Evolutionary conservation across 345 rosid genomes (phyloP).

Genomic region (Kernera saxatilis): DNA sequence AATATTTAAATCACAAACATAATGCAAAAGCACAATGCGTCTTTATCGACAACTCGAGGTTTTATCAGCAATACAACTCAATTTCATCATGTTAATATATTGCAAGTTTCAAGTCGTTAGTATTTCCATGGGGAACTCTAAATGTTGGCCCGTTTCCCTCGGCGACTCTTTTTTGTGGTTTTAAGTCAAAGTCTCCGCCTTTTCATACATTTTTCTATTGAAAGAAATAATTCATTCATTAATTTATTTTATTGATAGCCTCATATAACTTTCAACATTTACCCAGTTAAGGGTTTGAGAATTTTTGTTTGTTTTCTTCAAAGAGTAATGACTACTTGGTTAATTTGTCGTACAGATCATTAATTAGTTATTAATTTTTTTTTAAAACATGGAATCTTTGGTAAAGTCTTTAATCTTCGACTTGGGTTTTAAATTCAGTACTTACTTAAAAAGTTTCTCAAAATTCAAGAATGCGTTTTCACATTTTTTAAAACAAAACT

Average conservation of each 20-base stretch:
- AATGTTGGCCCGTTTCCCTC: not conserved
- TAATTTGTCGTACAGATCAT: not conserved
- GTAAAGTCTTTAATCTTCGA: not conserved
- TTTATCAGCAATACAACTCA: not conserved
- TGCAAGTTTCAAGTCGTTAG: not conserved
- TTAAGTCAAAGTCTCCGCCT: constrained; percentile 21
- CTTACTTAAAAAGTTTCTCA: too few species aligned
- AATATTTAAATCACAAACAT: not conserved
- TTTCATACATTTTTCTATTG: not conserved
- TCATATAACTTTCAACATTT: not conserved
- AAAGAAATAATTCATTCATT: not conserved
- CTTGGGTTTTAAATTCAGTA: not conserved
- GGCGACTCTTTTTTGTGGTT: not conserved
- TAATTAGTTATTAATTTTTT: not conserved
- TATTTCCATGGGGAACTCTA: not conserved
- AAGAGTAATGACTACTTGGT: not conserved
- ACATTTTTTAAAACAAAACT: not conserved
- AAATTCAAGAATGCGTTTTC: not conserved
- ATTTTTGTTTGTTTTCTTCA: not conserved
- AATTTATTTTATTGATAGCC: not conserved
- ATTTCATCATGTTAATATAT: not conserved
- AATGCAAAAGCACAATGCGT: not conserved
- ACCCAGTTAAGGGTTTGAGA: not conserved
- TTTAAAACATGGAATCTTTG: not conserved
- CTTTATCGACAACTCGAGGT: not conserved